Evolutionary conservation across 1,284 basidiomycete genomes (phyloP), one percentile per base, ranked within the genome.

Genomic region (Laetiporus sulphureus): DNA sequence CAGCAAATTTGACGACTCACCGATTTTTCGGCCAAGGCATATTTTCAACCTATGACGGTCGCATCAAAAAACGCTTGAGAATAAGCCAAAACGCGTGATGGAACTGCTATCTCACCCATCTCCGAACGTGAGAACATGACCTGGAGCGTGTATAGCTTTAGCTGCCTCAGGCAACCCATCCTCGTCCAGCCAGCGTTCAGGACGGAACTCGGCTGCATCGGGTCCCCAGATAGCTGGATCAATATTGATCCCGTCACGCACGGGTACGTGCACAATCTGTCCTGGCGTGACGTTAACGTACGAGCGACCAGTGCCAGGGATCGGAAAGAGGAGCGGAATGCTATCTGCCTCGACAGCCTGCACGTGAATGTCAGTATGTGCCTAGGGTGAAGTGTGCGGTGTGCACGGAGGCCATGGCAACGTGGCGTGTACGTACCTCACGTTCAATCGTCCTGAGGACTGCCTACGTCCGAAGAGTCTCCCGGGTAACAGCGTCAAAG

Each of bases 401-500:
- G 51, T 13, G 16, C 18, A 13, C 44, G 36, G 13, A 27, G 8
- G 8, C 8, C 7, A 27, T 13, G 25, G 25, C 25, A 13, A 27
- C n/a, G n/a, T n/a, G n/a, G n/a, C n/a, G n/a, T n/a, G n/a, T 32
- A 50, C 50, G 8, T 40, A 32, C 39, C 48, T 48, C 32, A 51
- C 37, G 39, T 50, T 46, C 32, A 20, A 55, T 56, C 51, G 29
- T 57, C 36, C 29, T 16, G 4, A 41, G 24, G 22, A 36, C 32
- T 3, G 40, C 40, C 33, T 41, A 35, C 21, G 70, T 43, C 5
- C 71, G 63, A 7, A 73, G 56, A 2, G 65, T 64, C 42, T 64
- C 63, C 41, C 53, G 51, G 15, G 50, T 43, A 45, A 85, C 68
- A 0, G 77, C 73, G 47, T 83, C 75, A 11, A 85, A 67, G 54